Conservation (phyloP, 2,329 filamentous ascomycete species). For the Aspergillus floridensis region DNA sequence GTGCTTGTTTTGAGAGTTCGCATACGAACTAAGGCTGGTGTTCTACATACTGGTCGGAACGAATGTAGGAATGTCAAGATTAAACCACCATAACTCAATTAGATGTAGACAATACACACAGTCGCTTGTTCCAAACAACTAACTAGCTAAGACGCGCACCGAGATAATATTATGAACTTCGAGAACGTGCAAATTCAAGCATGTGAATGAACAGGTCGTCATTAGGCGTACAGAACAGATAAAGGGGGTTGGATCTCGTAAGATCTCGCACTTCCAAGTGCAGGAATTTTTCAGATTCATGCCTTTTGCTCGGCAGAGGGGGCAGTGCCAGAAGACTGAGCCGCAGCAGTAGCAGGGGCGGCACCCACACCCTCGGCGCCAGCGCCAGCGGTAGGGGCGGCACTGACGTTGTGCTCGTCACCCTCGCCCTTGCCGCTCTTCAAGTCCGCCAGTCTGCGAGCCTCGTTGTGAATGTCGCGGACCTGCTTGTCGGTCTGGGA, state of each 20-base stretch:
- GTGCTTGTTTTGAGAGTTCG: too few species aligned
- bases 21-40: too few species aligned
- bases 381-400: conserved; percentile 10
- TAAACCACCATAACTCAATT: not conserved
- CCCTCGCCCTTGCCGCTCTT: conserved; percentile 60
- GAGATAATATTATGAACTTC: conserved; percentile 1
- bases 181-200: conserved; percentile 5
- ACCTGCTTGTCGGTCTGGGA: conserved; percentile 81
- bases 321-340: conserved; percentile 24
- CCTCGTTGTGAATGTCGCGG: conserved; percentile 89
- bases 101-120: not conserved
- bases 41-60: not conserved
- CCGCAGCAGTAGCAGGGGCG: conserved; percentile 20
- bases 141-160: not conserved
- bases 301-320: conserved; percentile 30
- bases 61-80: not conserved
- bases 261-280: not conserved
- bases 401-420: conserved; percentile 29
- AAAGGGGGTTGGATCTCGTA: not conserved
- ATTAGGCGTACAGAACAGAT: not conserved
- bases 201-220: conserved; percentile 11
- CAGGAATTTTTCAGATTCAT: conserved; percentile 10
- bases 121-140: conserved; percentile 15
- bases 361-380: conserved; percentile 17
- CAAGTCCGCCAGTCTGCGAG: conserved; percentile 78